These are phyloP conservation scores for Hapsidospora chrysogenum DNA, from an alignment of 495 filamentous ascomycete genomes.

Conservation along the genomic window DNA sequence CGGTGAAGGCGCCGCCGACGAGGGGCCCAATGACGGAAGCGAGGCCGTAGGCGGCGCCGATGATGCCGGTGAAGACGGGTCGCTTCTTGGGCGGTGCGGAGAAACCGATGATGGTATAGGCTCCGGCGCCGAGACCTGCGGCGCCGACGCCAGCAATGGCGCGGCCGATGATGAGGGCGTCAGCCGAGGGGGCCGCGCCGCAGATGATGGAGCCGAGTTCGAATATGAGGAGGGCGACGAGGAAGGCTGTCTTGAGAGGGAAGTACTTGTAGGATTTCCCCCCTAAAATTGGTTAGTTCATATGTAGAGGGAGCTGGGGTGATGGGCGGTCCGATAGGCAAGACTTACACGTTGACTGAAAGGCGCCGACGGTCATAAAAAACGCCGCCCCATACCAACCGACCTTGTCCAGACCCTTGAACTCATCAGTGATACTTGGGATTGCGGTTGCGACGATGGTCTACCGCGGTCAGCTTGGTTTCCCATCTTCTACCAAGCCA, in stretches of 20 bases:
- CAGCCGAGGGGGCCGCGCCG: slow-evolving; percentile 33
- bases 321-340: background rate
- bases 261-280: slow-evolving; percentile 31
- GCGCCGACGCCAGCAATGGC: slow-evolving; percentile 30
- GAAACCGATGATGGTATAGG: slow-evolving; percentile 27
- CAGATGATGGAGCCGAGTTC: slow-evolving; percentile 31
- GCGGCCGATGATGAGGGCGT: slow-evolving; percentile 33
- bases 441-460: slow-evolving; percentile 23
- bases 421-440: slow-evolving; percentile 25
- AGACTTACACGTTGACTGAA: slow-evolving; percentile 6
- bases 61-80: slow-evolving; percentile 19
- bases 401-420: slow-evolving; percentile 18
- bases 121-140: slow-evolving; percentile 27
- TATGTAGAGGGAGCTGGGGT: too few relatives aligned
- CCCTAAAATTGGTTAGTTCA: slow-evolving; percentile 1
- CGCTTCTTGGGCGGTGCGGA: slow-evolving; percentile 20
- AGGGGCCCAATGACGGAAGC: slow-evolving; percentile 29
- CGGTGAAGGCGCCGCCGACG: slow-evolving; percentile 43
- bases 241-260: slow-evolving; percentile 24
- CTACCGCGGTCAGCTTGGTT: slow-evolving; percentile 1
- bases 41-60: slow-evolving; percentile 17
- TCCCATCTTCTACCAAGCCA: slow-evolving; percentile 5
- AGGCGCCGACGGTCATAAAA: slow-evolving; percentile 9
- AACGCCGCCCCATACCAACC: slow-evolving; percentile 22
- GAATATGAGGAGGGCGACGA: slow-evolving; percentile 22